A percentile compares a stretch with the other conserved stretches of the same genome.
Conservation (phyloP, 805 yeast species). For the Kluyveromyces lactis region DNA sequence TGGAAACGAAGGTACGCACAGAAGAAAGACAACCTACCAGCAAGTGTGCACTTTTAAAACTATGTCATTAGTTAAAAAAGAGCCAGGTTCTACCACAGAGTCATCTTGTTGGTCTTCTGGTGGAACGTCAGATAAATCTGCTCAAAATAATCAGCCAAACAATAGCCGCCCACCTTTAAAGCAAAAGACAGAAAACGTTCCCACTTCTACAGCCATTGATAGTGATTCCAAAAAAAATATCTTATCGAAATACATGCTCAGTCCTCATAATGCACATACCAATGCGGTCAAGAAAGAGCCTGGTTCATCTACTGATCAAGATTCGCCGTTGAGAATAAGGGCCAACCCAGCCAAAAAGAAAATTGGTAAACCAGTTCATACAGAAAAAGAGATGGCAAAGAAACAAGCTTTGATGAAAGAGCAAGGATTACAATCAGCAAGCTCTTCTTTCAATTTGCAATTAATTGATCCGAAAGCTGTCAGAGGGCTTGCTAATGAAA, state of each 20-base stretch:
- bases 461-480: neutral
- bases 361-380: neutral
- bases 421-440: neutral
- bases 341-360: neutral
- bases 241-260: neutral
- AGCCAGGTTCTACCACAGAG: constrained; percentile 5
- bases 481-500: too few relatives aligned
- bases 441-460: neutral
- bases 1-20: too few relatives aligned
- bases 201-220: neutral
- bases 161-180: constrained; percentile 18
- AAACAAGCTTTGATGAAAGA: neutral
- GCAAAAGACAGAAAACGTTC: constrained; percentile 9
- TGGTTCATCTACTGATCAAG: neutral
- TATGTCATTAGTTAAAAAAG: constrained; percentile 11
- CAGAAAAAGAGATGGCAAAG: neutral
- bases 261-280: neutral
- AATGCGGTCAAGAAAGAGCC: constrained; percentile 1
- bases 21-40: too few relatives aligned
- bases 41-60: too few relatives aligned
- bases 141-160: neutral
- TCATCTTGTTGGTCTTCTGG: too few relatives aligned
- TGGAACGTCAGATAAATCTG: too few relatives aligned
- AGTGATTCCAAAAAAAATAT: neutral
- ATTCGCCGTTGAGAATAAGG: neutral